phyloP scores from a whole-genome alignment of 306 rosid species.

The Carpinus fangiana region DNA sequence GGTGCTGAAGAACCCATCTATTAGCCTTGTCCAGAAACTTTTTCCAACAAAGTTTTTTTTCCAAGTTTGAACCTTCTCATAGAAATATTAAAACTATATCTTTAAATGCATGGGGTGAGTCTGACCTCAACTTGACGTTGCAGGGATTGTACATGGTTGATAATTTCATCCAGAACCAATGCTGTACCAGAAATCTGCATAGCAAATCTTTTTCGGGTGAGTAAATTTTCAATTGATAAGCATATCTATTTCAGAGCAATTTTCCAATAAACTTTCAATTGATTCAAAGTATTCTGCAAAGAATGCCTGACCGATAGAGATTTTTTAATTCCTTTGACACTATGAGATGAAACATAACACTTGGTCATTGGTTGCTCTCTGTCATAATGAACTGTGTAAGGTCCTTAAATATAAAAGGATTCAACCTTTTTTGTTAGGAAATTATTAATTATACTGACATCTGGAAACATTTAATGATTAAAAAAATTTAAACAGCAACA shows the following conservation, averaged over 20 bases:
- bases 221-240: slow-evolving; percentile 2
- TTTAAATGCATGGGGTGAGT: slow-evolving; percentile 27
- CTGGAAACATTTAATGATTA: slow-evolving; percentile 9
- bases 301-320: not conserved
- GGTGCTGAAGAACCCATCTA: slow-evolving; percentile 17
- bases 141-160: slow-evolving; percentile 90
- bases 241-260: not conserved
- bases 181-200: slow-evolving; percentile 93
- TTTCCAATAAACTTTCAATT: not conserved
- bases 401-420: not conserved
- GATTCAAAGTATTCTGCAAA: not conserved
- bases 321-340: slow-evolving; percentile 1
- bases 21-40: not conserved
- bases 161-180: slow-evolving; percentile 89
- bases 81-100: slow-evolving; percentile 32
- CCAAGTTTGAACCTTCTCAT: slow-evolving; percentile 28
- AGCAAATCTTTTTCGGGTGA: slow-evolving; percentile 29
- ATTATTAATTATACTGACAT: not conserved
- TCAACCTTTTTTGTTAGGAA: not conserved
- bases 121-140: slow-evolving; percentile 98
- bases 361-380: not conserved
- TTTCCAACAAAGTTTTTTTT: slow-evolving; percentile 6
- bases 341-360: not conserved
- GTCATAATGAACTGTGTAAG: not conserved
- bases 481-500: slow-evolving; percentile 4